Evolutionary conservation across 441 rosid genomes (phyloP), one percentile per base, ranked within the genome.

Genomic region (Metrosideros polymorpha): DNA sequence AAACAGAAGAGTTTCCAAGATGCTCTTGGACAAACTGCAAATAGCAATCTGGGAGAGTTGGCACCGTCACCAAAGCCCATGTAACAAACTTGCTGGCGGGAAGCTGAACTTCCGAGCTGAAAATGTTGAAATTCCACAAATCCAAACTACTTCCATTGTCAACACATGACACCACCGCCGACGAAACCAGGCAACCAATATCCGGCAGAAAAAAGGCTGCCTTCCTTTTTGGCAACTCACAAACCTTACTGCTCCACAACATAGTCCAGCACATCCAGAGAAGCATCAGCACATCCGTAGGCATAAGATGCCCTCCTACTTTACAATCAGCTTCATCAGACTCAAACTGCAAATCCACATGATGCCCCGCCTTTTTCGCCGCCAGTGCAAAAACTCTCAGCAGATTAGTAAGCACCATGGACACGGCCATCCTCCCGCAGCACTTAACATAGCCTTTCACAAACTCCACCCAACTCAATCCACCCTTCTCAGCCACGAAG

Each of bases 251-350:
- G 87, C 92, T 92, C 95, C 96, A 96, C 35, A 88, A 88, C 97
- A 95, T 90, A 49, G 95, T 85, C 99, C 99, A 98, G 89, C 97
- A 95, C 89, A 93, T 82, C 94, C 93, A 94, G 7, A 95, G 92
- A 89, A 98, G 92, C 88, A 93, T 57, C 85, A 91, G 88, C 87
- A 94, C 89, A 85, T 95, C 95, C 7, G 29, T 22, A 1, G 95
- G 92, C 52, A 87, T 63, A 42, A 98, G 88, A 83, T 79, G 89
- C 47, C 99, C 98, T 47, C 87, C 89, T 24, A 94, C 91, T 91
- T 94, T 95, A 87, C 94, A 89, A 89, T 95, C 98, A 88, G 86
- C 86, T 87, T 89, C 99, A 54, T 83, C 92, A 43, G 91, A 90
- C 87, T 95, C 98, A 54, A 94, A 94, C 90, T 94, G 95, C 82